These are phyloP conservation scores for Cymodocea nodosa DNA, from an alignment of 116 monocot genomes.

Conservation along the genomic window DNA sequence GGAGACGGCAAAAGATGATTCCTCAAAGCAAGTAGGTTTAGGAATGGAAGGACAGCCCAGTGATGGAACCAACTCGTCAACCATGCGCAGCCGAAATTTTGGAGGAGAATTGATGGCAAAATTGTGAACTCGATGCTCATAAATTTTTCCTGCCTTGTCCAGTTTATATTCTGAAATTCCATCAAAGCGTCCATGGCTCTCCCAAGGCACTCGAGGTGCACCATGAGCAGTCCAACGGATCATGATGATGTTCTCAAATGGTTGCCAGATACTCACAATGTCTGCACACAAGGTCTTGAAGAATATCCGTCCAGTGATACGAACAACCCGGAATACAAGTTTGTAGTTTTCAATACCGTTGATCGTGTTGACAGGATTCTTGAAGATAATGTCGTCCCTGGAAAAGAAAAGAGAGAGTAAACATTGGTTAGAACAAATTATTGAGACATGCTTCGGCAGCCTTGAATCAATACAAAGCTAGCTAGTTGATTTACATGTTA, in stretches of 20 bases:
- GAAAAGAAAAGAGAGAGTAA: background rate
- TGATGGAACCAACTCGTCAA: constrained; percentile 43
- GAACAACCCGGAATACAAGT: constrained; percentile 44
- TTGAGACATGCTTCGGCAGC: too few species aligned
- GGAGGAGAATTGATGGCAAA: constrained; percentile 47
- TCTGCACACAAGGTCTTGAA: constrained; percentile 63
- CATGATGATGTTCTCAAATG: constrained; percentile 58
- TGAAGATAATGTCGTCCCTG: constrained; percentile 86
- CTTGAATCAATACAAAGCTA: too few species aligned
- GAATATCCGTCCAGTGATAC: constrained; percentile 35
- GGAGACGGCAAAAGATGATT: background rate
- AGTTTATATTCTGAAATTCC: constrained; percentile 77
- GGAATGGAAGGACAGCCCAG: constrained; percentile 55
- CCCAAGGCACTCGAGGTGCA: constrained; percentile 69
- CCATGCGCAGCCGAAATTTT: constrained; percentile 33
- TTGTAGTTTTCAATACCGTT: constrained; percentile 63
- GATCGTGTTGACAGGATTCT: constrained; percentile 67
- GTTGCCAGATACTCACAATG: constrained; percentile 76
- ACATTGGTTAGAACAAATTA: background rate
- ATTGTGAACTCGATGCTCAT: constrained; percentile 69
- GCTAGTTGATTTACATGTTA: too few species aligned
- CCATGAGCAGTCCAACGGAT: constrained; percentile 78
- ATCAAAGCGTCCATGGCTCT: constrained; percentile 62
- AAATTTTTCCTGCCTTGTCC: constrained; percentile 73
- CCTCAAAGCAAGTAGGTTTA: constrained; percentile 52